Percentiles rank a stretch among this genome's conserved stretches.
These are phyloP conservation scores for Alternaria panax DNA, from an alignment of 2,329 filamentous ascomycete genomes.

Conservation along the genomic window DNA sequence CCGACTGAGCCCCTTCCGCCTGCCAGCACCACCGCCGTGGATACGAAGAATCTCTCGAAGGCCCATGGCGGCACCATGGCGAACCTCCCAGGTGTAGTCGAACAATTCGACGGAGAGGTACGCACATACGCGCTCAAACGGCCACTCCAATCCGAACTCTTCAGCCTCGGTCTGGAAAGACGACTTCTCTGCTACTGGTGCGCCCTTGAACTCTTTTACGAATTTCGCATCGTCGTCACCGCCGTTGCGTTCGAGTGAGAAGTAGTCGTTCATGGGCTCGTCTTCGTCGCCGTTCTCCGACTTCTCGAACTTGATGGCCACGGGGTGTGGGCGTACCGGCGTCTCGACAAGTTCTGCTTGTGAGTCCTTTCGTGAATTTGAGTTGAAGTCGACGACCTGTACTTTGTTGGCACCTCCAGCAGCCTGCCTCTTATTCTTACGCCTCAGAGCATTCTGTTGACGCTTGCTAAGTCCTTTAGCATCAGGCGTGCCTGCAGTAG, in stretches of 20 bases:
- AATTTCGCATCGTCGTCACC: conserved; percentile 91
- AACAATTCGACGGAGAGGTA: conserved; percentile 94
- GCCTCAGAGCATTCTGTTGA: conserved; percentile 92
- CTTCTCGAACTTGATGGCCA: conserved; percentile 65
- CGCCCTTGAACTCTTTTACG: conserved; percentile 93
- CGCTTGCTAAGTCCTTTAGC: conserved; percentile 76
- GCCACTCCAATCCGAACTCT: conserved; percentile 85
- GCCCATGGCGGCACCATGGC: conserved; percentile 95
- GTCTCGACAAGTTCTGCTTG: conserved; percentile 65
- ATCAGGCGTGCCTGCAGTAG: conserved; percentile 53
- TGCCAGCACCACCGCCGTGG: conserved; percentile 89
- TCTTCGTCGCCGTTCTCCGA: conserved; percentile 66
- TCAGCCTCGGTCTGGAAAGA: conserved; percentile 80
- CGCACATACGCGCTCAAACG: conserved; percentile 91
- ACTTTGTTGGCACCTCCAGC: conserved; percentile 90
- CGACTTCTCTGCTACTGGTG: conserved; percentile 80
- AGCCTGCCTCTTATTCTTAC: conserved; percentile 89
- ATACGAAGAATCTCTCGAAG: conserved; percentile 88
- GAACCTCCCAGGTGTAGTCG: conserved; percentile 91
- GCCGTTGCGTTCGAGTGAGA: conserved; percentile 81
- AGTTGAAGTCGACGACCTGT: conserved; percentile 84
- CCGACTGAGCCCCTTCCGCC: conserved; percentile 72
- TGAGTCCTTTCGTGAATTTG: conserved; percentile 68
- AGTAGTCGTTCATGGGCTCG: conserved; percentile 71
- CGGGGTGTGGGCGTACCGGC: conserved; percentile 57